Conservation (phyloP, 129 eudicot genomes). For the Heracleum sosnowskyi region DNA sequence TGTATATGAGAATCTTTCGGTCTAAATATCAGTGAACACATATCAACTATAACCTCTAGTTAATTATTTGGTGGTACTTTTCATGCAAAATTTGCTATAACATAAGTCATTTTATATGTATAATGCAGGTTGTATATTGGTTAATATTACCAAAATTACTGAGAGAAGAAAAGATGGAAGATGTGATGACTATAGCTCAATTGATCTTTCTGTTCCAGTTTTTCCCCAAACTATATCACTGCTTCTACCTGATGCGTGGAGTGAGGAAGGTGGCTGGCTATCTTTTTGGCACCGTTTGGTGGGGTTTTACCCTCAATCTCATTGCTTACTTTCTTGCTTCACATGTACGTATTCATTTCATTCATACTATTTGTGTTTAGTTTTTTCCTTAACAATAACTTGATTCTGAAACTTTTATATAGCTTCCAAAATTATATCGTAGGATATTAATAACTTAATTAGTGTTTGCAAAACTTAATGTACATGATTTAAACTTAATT, state of each 20-base stretch:
- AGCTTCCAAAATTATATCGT: too few relatives aligned
- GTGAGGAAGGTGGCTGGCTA: conserved; percentile 45
- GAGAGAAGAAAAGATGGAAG: conserved; percentile 38
- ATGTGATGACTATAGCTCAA: conserved; percentile 29
- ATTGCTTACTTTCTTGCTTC: conserved; percentile 49
- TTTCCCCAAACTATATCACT: conserved; percentile 43
- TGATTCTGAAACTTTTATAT: neutral
- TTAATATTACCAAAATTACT: conserved; percentile 44
- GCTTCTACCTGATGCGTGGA: conserved; percentile 36
- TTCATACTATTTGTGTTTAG: neutral
- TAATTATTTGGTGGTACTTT: too few relatives aligned
- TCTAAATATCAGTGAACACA: too few relatives aligned
- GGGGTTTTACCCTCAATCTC: conserved; percentile 47
- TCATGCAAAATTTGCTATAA: neutral
- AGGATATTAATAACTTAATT: too few relatives aligned
- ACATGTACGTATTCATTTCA: conserved; percentile 27
- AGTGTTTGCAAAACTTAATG: too few relatives aligned
- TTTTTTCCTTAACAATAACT: neutral
- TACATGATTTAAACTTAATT: too few relatives aligned
- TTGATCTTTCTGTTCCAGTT: conserved; percentile 42
- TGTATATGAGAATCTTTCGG: too few relatives aligned
- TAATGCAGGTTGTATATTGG: conserved; percentile 50
- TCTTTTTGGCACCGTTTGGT: conserved; percentile 58
- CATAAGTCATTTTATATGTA: neutral
- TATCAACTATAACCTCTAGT: too few relatives aligned